These are phyloP conservation scores for Senna siamea DNA, from an alignment of 306 rosid genomes.

Conservation along the genomic window DNA sequence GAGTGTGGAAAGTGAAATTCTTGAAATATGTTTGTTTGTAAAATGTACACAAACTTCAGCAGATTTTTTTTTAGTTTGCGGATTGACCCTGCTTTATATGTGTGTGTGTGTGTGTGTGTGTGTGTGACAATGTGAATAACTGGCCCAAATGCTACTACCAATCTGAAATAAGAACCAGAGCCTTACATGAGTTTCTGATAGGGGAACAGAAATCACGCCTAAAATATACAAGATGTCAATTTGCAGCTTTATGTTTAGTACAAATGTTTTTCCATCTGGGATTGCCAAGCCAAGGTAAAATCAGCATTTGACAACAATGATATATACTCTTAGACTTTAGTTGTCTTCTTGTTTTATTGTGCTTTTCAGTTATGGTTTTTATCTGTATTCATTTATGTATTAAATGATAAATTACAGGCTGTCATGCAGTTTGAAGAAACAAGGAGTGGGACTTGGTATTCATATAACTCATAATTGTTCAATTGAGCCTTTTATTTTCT, in stretches of 20 bases:
- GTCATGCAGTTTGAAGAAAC: conserved; percentile 50
- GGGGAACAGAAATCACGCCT: conserved; percentile 30
- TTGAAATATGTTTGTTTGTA: conserved; percentile 34
- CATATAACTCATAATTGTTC: conserved; percentile 20
- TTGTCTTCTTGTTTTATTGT: conserved; percentile 26
- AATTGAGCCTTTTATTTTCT: conserved; percentile 19
- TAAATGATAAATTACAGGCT: conserved; percentile 35
- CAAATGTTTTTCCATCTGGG: conserved; percentile 46
- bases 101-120: conserved; percentile 15
- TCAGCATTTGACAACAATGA: conserved; percentile 5
- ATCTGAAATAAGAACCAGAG: conserved; percentile 37
- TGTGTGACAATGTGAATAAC: background rate
- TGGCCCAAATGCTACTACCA: conserved; percentile 26
- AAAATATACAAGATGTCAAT: conserved; percentile 42
- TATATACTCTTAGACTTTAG: background rate
- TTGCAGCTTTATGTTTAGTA: conserved; percentile 37
- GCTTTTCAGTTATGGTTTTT: background rate
- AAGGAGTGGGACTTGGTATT: conserved; percentile 52
- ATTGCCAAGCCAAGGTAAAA: conserved; percentile 53
- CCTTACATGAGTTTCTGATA: conserved; percentile 31
- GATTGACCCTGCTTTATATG: conserved; percentile 30
- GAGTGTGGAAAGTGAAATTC: conserved; percentile 48
- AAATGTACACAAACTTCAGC: conserved; percentile 21
- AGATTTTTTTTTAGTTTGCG: conserved; percentile 13
- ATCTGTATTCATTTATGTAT: conserved; percentile 24